Evolutionary conservation across 805 yeast species (phyloP).

Genomic region (Pichia paraexigua): DNA sequence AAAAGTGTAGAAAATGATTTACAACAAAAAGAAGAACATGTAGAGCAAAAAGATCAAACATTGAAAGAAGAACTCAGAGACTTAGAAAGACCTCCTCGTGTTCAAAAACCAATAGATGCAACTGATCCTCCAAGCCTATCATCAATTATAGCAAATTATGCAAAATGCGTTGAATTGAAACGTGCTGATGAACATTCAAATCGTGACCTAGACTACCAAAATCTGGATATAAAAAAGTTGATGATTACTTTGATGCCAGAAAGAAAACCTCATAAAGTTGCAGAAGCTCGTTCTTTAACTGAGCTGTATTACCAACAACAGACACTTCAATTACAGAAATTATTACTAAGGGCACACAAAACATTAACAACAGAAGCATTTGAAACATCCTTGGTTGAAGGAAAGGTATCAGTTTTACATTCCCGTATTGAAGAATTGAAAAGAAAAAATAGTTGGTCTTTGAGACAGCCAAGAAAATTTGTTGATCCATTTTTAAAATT

Average conservation of each 20-base stretch:
- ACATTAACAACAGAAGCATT: constrained; percentile 76
- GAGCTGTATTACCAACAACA: constrained; percentile 85
- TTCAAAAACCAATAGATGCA: constrained; percentile 4
- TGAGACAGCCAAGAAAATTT: constrained; percentile 72
- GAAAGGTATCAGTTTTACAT: constrained; percentile 81
- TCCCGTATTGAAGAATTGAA: constrained; percentile 89
- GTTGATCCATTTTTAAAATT: constrained; percentile 51
- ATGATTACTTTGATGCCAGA: constrained; percentile 43
- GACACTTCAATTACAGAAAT: constrained; percentile 73
- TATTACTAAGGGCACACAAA: constrained; percentile 81
- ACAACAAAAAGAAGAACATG: background rate
- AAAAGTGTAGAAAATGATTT: background rate
- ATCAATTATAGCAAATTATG: constrained; percentile 23
- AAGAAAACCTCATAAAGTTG: constrained; percentile 42
- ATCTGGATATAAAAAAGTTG: constrained; percentile 36
- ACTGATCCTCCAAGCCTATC: constrained; percentile 25
- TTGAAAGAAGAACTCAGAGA: background rate
- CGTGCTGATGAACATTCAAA: constrained; percentile 23
- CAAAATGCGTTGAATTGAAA: constrained; percentile 17
- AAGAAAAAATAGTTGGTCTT: constrained; percentile 81
- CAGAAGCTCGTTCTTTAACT: constrained; percentile 62
- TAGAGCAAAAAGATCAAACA: background rate
- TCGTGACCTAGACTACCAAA: constrained; percentile 28
- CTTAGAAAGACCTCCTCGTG: background rate
- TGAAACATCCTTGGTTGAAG: constrained; percentile 80